Evolutionary conservation across 768 basidiomycete species (phyloP).

Genomic region (Tricholoma sp.): DNA sequence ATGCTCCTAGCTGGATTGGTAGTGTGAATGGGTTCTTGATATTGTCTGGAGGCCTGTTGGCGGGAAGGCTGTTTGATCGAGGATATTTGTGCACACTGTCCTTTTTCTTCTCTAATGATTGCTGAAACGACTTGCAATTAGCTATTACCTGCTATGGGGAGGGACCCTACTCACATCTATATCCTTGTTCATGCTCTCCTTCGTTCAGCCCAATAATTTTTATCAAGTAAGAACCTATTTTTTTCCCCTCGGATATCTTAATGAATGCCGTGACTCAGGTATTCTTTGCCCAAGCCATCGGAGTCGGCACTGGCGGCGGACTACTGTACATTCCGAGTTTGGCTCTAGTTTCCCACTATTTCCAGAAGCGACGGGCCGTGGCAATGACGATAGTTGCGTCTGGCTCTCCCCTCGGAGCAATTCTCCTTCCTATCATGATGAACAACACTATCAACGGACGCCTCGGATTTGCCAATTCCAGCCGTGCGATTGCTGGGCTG

Average conservation of each 20-base stretch:
- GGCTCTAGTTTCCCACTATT: conserved; percentile 42
- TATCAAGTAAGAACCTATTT: conserved; percentile 32
- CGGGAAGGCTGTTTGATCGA: conserved; percentile 40
- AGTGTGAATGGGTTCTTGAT: conserved; percentile 40
- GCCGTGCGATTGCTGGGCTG: conserved; percentile 36
- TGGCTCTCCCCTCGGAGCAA: conserved; percentile 40
- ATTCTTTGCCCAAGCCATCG: conserved; percentile 41
- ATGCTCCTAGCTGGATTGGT: conserved; percentile 18
- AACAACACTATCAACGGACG: conserved; percentile 31
- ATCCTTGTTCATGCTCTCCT: conserved; percentile 41
- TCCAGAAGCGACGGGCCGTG: conserved; percentile 33
- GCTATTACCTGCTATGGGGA: conserved; percentile 25
- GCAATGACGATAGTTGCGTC: conserved; percentile 45
- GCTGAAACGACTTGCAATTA: conserved; percentile 4
- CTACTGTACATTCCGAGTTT: conserved; percentile 40
- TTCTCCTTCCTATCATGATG: conserved; percentile 41
- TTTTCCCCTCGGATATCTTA: not conserved
- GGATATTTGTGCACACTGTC: conserved; percentile 38
- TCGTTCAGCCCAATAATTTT: conserved; percentile 34
- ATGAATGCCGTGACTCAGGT: conserved; percentile 19
- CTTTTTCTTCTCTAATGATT: not conserved
- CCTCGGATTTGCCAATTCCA: conserved; percentile 38
- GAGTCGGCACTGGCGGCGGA: conserved; percentile 37
- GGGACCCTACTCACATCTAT: conserved; percentile 34
- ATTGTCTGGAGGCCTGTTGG: conserved; percentile 33